Base-by-base conservation (phyloP, 495 filamentous ascomycete genomes). In the Penicillium paxilli region DNA sequence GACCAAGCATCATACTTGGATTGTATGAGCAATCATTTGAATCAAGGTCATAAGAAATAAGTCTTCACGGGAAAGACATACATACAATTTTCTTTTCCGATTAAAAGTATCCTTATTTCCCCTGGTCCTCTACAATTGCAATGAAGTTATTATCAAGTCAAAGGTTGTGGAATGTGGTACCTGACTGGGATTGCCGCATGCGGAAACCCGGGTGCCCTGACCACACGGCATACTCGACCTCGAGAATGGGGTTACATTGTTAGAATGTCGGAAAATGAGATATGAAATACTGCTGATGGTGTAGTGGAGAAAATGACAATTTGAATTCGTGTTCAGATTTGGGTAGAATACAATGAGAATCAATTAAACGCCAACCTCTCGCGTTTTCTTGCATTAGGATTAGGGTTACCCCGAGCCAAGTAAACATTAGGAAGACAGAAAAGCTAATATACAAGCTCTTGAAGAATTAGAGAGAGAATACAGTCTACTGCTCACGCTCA, bases 401-500 rank as follows among this genome's bases (percentile, higher is more conserved):
- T 51, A 40, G 41, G 45, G 23, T 11, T 21, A 51, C 40, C 40
- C 33, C 10, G 17, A 9, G 45, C 53, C 45, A 12, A 44, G 14
- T 30, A 44, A 32, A 44, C 11, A 52, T 57, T 26, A 51, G 25
- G 7, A 7, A 42, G 6, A 51, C 19, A 30, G n/a, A 47, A 20
- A 42, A 44, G 51, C 50, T 55, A 52, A 62, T 62, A 38, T 62
- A 56, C 55, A 58, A 49, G 47, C 53, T 14, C 41, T 28, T 42
- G 21, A 11, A 47, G 14, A 44, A 33, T 22, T 30, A 51, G n/a
- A 26, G 37, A 17, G 6, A 14, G 9, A 22, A 38, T n/a, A 5
- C 5, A 0, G 21, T 54, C 42, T 62, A 62, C 11, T 62, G 21
- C 37, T 32, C 7, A 8, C 47, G 44, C 44, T 48, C 40, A 19